phyloP scores from a whole-genome alignment of 73 alveolate species.

The Stentor coeruleus region DNA sequence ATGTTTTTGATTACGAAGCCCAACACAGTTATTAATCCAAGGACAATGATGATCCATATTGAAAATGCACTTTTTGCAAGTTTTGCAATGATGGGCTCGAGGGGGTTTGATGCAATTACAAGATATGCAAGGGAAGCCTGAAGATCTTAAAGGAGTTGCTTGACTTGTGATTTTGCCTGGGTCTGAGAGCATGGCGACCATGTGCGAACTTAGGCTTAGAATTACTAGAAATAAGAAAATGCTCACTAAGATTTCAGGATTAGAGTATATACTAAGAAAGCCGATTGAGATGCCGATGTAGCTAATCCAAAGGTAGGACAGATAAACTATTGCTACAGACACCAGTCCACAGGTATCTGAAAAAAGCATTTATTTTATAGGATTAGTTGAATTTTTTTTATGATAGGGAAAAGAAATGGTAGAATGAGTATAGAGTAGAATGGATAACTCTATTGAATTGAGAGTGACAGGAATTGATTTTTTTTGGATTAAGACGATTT shows the following conservation, averaged over 20 bases:
- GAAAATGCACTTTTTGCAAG: constrained; percentile 13
- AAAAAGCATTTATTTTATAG: no score
- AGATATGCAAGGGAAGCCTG: background rate
- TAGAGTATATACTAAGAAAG: background rate
- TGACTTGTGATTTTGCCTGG: constrained; percentile 1
- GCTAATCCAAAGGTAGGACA: no score
- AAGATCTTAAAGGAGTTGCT: background rate
- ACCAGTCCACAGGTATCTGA: no score
- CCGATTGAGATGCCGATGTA: background rate
- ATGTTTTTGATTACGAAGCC: constrained; percentile 22
- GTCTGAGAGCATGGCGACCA: constrained; percentile 31
- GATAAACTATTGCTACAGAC: no score
- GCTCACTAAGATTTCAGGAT: background rate
- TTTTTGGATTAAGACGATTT: no score
- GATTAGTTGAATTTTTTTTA: no score
- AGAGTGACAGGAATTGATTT: no score
- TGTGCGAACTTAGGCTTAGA: background rate
- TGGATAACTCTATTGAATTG: no score
- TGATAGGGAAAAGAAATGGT: no score
- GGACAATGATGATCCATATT: constrained; percentile 38
- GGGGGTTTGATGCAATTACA: constrained; percentile 7
- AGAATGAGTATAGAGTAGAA: no score
- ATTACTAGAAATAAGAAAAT: background rate
- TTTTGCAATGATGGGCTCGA: constrained; percentile 30
- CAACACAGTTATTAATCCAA: constrained; percentile 33